phyloP scores from a whole-genome alignment of 2,329 filamentous ascomycete genomes.

The Verticillium dahliae region DNA sequence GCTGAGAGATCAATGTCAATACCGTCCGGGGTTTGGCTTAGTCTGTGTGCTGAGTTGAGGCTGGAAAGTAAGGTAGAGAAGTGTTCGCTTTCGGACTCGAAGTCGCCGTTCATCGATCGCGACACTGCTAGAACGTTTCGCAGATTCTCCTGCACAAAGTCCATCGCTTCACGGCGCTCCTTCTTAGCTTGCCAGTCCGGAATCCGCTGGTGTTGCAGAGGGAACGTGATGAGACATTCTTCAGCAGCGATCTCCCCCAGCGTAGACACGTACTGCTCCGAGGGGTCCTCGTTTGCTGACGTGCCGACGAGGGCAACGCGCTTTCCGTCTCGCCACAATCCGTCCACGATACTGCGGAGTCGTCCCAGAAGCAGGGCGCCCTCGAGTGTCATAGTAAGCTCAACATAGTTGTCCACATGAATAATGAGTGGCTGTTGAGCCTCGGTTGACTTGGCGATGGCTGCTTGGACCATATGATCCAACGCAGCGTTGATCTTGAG shows the following conservation, averaged over 20 bases:
- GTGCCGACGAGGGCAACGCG: slow-evolving; percentile 77
- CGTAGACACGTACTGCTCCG: slow-evolving; percentile 32
- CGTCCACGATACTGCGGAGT: slow-evolving; percentile 65
- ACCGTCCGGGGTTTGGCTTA: not conserved
- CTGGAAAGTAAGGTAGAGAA: not conserved
- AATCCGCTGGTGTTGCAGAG: slow-evolving; percentile 15
- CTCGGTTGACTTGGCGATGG: slow-evolving; percentile 27
- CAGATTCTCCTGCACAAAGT: slow-evolving; percentile 38
- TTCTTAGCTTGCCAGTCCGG: slow-evolving; percentile 2
- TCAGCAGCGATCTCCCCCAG: slow-evolving; percentile 29
- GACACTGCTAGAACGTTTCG: slow-evolving; percentile 41
- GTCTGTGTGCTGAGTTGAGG: not conserved
- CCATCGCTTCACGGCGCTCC: slow-evolving; percentile 17
- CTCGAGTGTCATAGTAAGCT: slow-evolving; percentile 63
- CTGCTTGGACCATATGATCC: slow-evolving; percentile 47
- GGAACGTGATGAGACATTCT: slow-evolving; percentile 29
- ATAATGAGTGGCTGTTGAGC: slow-evolving; percentile 55
- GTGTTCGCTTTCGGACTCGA: slow-evolving; percentile 6
- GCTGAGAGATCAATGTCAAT: not conserved
- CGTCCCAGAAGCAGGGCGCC: slow-evolving; percentile 64
- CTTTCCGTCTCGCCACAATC: slow-evolving; percentile 63
- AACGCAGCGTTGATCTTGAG: slow-evolving; percentile 53
- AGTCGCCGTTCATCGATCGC: slow-evolving; percentile 19
- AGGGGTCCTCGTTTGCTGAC: slow-evolving; percentile 49
- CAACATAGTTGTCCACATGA: slow-evolving; percentile 74